Conservation (phyloP, 2,329 filamentous ascomycete species). For the Arthrobotrys musiformis region DNA sequence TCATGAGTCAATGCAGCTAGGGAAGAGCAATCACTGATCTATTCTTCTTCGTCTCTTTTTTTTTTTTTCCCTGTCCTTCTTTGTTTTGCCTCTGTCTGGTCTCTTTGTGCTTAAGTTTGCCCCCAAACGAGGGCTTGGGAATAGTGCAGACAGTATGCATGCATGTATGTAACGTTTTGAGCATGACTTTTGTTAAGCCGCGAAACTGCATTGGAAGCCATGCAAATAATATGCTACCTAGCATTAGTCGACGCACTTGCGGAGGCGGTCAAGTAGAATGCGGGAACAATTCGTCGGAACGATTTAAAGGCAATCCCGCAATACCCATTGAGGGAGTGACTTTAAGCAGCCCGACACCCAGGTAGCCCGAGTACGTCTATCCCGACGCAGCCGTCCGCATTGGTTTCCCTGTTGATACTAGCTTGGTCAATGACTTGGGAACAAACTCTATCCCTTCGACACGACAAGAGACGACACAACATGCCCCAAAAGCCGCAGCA, state of each 20-base stretch:
- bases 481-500: background rate
- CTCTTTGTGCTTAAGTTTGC: constrained; percentile 8
- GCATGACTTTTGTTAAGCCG: constrained; percentile 22
- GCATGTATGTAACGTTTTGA: constrained; percentile 37
- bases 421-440: background rate
- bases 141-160: constrained; percentile 20
- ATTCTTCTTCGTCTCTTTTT: background rate
- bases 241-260: constrained; percentile 26
- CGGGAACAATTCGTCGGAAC: constrained; percentile 37
- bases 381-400: constrained; percentile 6
- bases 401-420: constrained; percentile 8
- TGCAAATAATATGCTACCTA: constrained; percentile 45
- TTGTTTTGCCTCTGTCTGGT: constrained; percentile 35
- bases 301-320: constrained; percentile 34
- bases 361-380: background rate
- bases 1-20: constrained; percentile 47
- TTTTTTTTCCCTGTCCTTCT: background rate
- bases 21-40: constrained; percentile 19
- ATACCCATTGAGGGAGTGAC: background rate
- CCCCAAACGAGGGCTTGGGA: constrained; percentile 30
- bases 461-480: too few species aligned
- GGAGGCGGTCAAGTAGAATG: constrained; percentile 11
- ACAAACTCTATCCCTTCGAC: background rate
- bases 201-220: constrained; percentile 27
- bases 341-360: constrained; percentile 10